Percentiles rank a stretch among this genome's conserved stretches.
Evolutionary conservation across 495 filamentous ascomycete species (phyloP).

Genomic region (Penicillium subrubescens): DNA sequence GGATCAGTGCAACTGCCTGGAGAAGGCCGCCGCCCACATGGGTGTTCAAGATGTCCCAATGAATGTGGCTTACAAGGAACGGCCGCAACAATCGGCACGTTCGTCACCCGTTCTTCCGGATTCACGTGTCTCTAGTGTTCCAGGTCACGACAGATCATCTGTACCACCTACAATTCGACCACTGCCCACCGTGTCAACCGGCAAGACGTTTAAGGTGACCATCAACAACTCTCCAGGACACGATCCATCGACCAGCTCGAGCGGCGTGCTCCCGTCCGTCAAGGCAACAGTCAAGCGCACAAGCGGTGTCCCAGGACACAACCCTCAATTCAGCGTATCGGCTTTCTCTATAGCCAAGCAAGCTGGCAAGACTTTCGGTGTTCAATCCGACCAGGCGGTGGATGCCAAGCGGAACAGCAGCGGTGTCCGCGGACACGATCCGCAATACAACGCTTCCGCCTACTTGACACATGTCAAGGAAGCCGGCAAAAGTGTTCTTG

Average conservation of each 20-base stretch:
- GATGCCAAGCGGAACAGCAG: constrained; percentile 1
- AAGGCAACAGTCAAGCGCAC: constrained; percentile 5
- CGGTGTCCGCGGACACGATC: constrained; percentile 1
- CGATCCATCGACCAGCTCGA: constrained; percentile 8
- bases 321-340: background rate
- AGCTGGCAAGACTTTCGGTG: background rate
- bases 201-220: constrained; percentile 7
- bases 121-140: constrained; percentile 10
- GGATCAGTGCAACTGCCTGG: constrained; percentile 48
- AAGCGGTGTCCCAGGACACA: background rate
- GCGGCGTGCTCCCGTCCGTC: constrained; percentile 4
- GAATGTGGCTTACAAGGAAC: constrained; percentile 13
- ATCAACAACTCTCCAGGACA: constrained; percentile 10
- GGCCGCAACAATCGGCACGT: constrained; percentile 5
- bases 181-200: constrained; percentile 1
- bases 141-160: constrained; percentile 17
- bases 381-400: background rate
- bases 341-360: background rate
- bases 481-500: background rate
- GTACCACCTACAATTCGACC: constrained; percentile 6
- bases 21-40: constrained; percentile 36
- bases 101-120: constrained; percentile 14
- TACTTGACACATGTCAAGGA: background rate
- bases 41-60: constrained; percentile 23
- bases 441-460: background rate